Conservation (phyloP, 2,329 filamentous ascomycete species). For the Aspergillus spinulosporus region DNA sequence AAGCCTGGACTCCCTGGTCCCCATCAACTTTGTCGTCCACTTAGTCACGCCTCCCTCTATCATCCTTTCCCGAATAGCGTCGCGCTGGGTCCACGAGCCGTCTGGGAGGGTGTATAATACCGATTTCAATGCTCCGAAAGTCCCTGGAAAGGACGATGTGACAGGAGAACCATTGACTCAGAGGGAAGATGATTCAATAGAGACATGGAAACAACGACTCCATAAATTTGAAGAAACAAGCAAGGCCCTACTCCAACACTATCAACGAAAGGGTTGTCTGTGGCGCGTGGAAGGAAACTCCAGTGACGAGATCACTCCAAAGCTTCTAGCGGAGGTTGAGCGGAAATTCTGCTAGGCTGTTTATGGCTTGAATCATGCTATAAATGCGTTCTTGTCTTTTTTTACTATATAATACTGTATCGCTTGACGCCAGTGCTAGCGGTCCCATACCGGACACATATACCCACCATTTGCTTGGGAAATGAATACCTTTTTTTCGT, state of each 20-base stretch:
- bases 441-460: slow-evolving; percentile 3
- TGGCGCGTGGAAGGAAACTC: slow-evolving; percentile 85
- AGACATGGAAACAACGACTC: slow-evolving; percentile 78
- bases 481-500: background rate
- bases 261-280: slow-evolving; percentile 77
- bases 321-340: slow-evolving; percentile 80
- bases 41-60: slow-evolving; percentile 82
- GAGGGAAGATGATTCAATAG: slow-evolving; percentile 80
- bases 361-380: slow-evolving; percentile 13
- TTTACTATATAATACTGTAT: slow-evolving; percentile 18
- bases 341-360: slow-evolving; percentile 62
- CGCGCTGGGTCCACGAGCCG: slow-evolving; percentile 88
- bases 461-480: background rate
- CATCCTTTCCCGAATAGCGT: slow-evolving; percentile 84
- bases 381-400: slow-evolving; percentile 20
- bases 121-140: slow-evolving; percentile 81
- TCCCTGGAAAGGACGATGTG: slow-evolving; percentile 79
- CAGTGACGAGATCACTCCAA: slow-evolving; percentile 94
- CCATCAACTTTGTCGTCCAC: slow-evolving; percentile 92
- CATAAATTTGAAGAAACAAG: slow-evolving; percentile 85
- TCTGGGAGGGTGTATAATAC: slow-evolving; percentile 96
- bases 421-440: background rate
- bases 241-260: slow-evolving; percentile 81
- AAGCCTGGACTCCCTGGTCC: slow-evolving; percentile 75
- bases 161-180: slow-evolving; percentile 85